Percentiles rank a stretch among this genome's conserved stretches.
phyloP scores from a whole-genome alignment of 2,329 filamentous ascomycete species.

The Epichloe baconii region DNA sequence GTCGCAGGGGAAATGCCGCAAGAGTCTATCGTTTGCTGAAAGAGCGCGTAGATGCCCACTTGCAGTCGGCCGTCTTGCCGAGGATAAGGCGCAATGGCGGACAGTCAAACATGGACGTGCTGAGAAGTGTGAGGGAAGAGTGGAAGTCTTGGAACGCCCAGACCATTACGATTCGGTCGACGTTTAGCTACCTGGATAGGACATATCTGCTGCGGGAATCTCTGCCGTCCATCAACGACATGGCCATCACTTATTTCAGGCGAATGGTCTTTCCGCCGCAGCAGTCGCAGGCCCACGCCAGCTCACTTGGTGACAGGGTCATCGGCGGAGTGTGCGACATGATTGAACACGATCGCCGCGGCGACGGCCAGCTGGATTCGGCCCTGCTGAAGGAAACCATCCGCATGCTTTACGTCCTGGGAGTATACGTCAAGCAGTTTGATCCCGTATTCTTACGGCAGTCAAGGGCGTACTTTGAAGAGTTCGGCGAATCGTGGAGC shows the following conservation, averaged over 20 bases:
- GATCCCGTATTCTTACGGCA: slow-evolving; percentile 59
- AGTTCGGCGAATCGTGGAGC: slow-evolving; percentile 57
- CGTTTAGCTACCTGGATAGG: slow-evolving; percentile 90
- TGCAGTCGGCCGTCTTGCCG: slow-evolving; percentile 47
- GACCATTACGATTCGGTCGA: slow-evolving; percentile 60
- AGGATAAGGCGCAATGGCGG: slow-evolving; percentile 37
- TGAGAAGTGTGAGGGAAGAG: slow-evolving; percentile 40
- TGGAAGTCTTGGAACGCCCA: slow-evolving; percentile 75
- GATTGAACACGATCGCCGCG: slow-evolving; percentile 56
- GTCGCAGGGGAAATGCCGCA: slow-evolving; percentile 60
- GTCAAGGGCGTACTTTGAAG: slow-evolving; percentile 54
- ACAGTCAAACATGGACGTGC: slow-evolving; percentile 45
- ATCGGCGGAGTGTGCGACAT: slow-evolving; percentile 55
- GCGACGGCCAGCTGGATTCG: slow-evolving; percentile 43
- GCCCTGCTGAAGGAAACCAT: slow-evolving; percentile 61
- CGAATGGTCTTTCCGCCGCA: slow-evolving; percentile 33
- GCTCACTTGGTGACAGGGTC: slow-evolving; percentile 19
- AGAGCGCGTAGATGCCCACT: slow-evolving; percentile 51
- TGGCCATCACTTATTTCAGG: slow-evolving; percentile 66
- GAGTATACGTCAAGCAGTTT: slow-evolving; percentile 66
- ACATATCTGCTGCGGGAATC: slow-evolving; percentile 70
- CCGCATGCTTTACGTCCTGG: slow-evolving; percentile 72
- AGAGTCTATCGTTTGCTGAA: slow-evolving; percentile 55
- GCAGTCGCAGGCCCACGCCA: neutral
- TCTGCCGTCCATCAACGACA: slow-evolving; percentile 62